A percentile compares a stretch with the other conserved stretches of the same genome.
Conservation (phyloP, 257 asterid genomes). For the Ballota nigra region DNA sequence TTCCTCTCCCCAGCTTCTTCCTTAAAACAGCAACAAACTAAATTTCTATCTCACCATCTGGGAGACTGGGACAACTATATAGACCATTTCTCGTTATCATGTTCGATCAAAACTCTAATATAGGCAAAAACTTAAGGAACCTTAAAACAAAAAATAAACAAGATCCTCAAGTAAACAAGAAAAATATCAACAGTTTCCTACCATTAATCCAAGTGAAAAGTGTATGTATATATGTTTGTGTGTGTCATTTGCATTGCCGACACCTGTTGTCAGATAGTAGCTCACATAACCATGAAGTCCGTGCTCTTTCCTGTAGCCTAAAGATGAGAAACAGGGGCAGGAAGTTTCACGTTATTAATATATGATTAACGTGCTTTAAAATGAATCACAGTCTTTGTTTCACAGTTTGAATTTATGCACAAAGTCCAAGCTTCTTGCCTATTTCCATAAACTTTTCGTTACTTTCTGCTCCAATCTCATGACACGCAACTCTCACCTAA, state of each 20-base stretch:
- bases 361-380: neutral
- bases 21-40: neutral
- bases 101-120: neutral
- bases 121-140: neutral
- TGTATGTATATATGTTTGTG: neutral
- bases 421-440: too few relatives aligned
- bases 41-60: neutral
- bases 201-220: neutral
- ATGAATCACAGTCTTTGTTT: neutral
- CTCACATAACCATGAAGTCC: constrained; percentile 31
- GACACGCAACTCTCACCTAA: too few relatives aligned
- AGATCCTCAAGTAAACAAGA: neutral
- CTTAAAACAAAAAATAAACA: neutral
- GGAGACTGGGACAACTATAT: neutral
- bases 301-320: constrained; percentile 39
- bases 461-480: too few relatives aligned
- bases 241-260: neutral
- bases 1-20: neutral
- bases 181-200: neutral
- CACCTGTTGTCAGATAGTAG: neutral
- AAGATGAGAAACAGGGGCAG: constrained; percentile 10
- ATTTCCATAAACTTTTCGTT: too few relatives aligned
- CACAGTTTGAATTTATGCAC: too few relatives aligned
- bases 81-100: neutral
- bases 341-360: neutral